Evolutionary conservation across 768 basidiomycete genomes (phyloP), one percentile per base, ranked within the genome.

Genomic region (Termitomyces sp.): DNA sequence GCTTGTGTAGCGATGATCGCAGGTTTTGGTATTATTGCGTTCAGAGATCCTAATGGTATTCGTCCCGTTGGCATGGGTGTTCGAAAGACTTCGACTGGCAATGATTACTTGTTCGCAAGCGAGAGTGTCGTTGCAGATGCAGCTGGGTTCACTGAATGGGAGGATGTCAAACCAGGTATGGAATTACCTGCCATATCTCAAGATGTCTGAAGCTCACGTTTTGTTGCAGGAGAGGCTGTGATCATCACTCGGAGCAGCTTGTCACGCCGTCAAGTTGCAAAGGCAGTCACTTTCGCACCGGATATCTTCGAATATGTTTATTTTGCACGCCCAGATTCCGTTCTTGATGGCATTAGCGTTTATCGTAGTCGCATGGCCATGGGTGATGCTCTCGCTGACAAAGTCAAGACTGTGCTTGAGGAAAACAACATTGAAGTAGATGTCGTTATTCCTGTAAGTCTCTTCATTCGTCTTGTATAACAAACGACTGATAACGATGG

Each of bases 231-330:
- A 31, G 95, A 99, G 72, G 95, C 96, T 15, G 76, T 98, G 39
- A 98, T 99, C 67, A 91, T 97, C 66, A 99, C 97, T 7, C 88
- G 92, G 47, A 78, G 74, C 49, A 78, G 80, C 31, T 81, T 98
- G 50, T 82, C 85, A 7, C 80, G 91, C 45, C 84, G 92, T 20
- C 83, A 89, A 63, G 86, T 93, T 47, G 81, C 79, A 10, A 74
- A 84, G 16, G 75, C 84, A 7, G 81, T 84, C 7, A 83, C 81
- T 1, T 97, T 98, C 67, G 91, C 96, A 1, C 97, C 97, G 20
- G 97, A 98, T 72, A 97, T 99, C 64, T 99, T 98, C 67, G 97
- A 99, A 79, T 97, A 84, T 64, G 97, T 99, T 59, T 99, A 99
- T 74, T 94, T 99, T 68, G 94, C 97, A 7, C 86, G 97, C 52